Base-by-base conservation (phyloP, 768 basidiomycete species). In the Podaxis sp. region DNA sequence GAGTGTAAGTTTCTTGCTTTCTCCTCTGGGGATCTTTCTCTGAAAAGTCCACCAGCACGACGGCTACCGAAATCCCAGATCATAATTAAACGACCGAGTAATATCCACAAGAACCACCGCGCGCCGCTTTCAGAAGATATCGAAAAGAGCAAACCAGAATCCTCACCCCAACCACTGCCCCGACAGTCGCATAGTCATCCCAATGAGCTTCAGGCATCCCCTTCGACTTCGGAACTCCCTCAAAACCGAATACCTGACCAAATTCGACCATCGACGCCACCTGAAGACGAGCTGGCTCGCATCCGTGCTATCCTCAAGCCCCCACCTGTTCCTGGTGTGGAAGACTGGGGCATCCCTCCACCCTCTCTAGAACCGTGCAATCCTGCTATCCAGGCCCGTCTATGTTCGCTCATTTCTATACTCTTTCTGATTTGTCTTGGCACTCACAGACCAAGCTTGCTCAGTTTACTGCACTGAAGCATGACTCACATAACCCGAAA, bases 291-390 rank as follows among this genome's bases (percentile, higher is more conserved):
- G 62, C 66, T 88, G 1, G 63, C 74, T 6, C 77, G 71, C 9
- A 81, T 91, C 18, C 80, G 88, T 38, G 70, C 73, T 3, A 73
- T 89, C 2, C 73, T 92, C 27, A 75, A 72, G 11, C 91, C 90
- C 3, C 83, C 85, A 16, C 77, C 83, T 1, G 86, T 91, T 62
- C 77, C 82, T 0, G 89, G 84, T 23, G 65, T 87, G 2, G 76
- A 75, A 0, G 84, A 93, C 66, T 94, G 90, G 87, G 92, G 90
- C 4, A 90, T 95, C 62, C 89, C 90, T 0, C 77, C 84, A 0
- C 77, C 79, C 51, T 74, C 85, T 0, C 72, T 74, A 0, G 77
- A 77, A 51, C 76, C 82, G 1, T 86, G 84, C 61, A 85, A 91
- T 66, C 81, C 88, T 5, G 79, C 76, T 3, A 78, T 91, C 51